Percentiles rank a stretch among this genome's conserved stretches.
These are phyloP conservation scores for Vigna angularis DNA, from an alignment of 306 rosid genomes.

Conservation along the genomic window DNA sequence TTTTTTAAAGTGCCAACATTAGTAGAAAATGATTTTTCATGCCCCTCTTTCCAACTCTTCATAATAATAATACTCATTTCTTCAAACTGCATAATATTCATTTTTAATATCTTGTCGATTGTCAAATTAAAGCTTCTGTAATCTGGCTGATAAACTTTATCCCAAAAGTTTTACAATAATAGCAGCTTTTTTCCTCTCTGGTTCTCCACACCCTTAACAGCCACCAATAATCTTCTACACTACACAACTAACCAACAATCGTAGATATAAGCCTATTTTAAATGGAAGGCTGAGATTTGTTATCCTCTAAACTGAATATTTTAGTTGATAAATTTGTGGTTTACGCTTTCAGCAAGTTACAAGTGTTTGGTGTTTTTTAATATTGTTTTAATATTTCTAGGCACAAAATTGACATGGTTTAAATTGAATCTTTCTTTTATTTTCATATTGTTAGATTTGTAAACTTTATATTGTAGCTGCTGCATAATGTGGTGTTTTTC, in stretches of 20 bases:
- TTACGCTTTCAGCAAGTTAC: background rate
- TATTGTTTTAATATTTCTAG: background rate
- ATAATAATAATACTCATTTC: background rate
- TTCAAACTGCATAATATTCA: background rate
- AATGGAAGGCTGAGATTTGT: background rate
- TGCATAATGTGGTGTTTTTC: too few species aligned
- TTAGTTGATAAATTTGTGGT: background rate
- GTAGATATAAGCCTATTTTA: background rate
- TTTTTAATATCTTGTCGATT: background rate
- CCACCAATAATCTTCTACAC: background rate
- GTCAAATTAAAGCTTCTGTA: background rate
- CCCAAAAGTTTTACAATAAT: background rate
- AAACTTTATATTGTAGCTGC: too few species aligned
- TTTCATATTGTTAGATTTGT: conserved; percentile 47
- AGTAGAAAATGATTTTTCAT: background rate
- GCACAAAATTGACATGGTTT: conserved; percentile 4
- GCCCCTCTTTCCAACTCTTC: background rate
- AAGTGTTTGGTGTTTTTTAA: conserved; percentile 18
- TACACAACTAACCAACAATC: background rate
- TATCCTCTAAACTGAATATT: background rate
- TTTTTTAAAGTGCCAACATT: too few species aligned
- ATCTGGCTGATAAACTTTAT: background rate
- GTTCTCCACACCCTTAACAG: background rate
- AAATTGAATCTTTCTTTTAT: conserved; percentile 15
- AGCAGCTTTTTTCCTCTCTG: background rate